A percentile compares a stretch with the other conserved stretches of the same genome.
Evolutionary conservation across 192 early-diverging fungal genomes (phyloP).

Genomic region (Coemansia sp.): DNA sequence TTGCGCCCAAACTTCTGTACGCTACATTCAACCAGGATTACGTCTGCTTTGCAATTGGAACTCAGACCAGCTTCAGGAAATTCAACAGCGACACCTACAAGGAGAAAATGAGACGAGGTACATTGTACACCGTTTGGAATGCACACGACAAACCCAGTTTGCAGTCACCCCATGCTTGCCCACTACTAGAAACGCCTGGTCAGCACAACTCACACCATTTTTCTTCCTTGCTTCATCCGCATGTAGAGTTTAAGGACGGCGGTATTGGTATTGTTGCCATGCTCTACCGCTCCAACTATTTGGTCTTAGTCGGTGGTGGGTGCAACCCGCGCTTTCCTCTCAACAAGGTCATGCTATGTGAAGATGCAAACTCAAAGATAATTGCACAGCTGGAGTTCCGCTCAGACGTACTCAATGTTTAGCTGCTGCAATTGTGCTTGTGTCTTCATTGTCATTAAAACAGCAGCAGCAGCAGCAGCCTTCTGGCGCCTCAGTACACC

Average conservation of each 20-base stretch:
- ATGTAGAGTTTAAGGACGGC: no score
- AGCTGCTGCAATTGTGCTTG: conserved; percentile 5
- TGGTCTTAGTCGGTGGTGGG: conserved; percentile 83
- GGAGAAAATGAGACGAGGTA: conserved; percentile 70
- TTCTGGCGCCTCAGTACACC: conserved; percentile 29
- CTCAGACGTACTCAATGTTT: conserved; percentile 75
- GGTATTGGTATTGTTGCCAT: no score
- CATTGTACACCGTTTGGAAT: neutral
- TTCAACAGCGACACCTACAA: conserved; percentile 81
- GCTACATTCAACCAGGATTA: conserved; percentile 83
- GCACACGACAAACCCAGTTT: no score
- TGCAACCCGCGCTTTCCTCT: conserved; percentile 82
- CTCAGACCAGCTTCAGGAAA: conserved; percentile 79
- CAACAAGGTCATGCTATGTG: conserved; percentile 86
- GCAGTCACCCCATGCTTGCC: no score
- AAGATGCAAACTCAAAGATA: conserved; percentile 68
- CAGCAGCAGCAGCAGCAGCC: conserved; percentile 53
- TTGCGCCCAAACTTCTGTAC: conserved; percentile 61
- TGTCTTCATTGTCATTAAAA: no score
- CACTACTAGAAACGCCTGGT: no score
- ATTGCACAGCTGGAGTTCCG: conserved; percentile 77
- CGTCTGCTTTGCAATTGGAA: conserved; percentile 78
- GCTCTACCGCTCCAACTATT: conserved; percentile 62
- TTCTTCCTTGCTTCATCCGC: no score
- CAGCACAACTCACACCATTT: no score